phyloP scores from a whole-genome alignment of 805 yeast genomes.

The Brettanomyces custersianus region DNA sequence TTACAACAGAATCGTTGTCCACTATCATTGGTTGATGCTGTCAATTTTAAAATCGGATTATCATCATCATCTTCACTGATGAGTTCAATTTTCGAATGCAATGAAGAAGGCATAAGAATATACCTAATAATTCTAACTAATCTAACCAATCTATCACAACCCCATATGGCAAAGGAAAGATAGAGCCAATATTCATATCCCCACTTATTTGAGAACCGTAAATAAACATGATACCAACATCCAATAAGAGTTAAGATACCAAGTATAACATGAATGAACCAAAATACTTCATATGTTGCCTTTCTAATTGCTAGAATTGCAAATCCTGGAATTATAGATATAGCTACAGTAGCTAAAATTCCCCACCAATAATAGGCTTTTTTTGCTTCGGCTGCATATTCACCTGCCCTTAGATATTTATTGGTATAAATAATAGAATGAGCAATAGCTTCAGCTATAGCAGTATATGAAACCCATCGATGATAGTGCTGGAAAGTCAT shows the following conservation, averaged over 20 bases:
- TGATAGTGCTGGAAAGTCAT: slow-evolving; percentile 42
- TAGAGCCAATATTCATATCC: slow-evolving; percentile 23
- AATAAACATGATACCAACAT: slow-evolving; percentile 41
- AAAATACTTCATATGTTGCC: slow-evolving; percentile 45
- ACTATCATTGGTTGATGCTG: neutral
- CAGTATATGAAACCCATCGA: slow-evolving; percentile 61
- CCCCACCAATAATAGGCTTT: slow-evolving; percentile 16
- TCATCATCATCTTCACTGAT: too few species aligned
- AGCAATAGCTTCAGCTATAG: slow-evolving; percentile 29
- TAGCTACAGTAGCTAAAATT: slow-evolving; percentile 27
- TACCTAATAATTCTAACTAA: slow-evolving; percentile 12
- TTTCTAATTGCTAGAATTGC: slow-evolving; percentile 41
- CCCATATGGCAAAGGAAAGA: slow-evolving; percentile 35
- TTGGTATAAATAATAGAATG: slow-evolving; percentile 26
- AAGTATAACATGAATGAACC: slow-evolving; percentile 42
- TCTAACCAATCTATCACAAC: slow-evolving; percentile 38
- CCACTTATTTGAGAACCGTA: slow-evolving; percentile 3
- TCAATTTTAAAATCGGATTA: slow-evolving; percentile 1
- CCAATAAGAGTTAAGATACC: slow-evolving; percentile 42
- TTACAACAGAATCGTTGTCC: slow-evolving; percentile 1
- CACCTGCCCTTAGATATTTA: slow-evolving; percentile 1
- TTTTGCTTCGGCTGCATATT: neutral
- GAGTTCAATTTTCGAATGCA: slow-evolving; percentile 1
- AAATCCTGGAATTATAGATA: slow-evolving; percentile 35
- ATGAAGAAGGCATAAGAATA: neutral